These are phyloP conservation scores for Panus rudis DNA, from an alignment of 768 basidiomycete genomes.

Conservation along the genomic window DNA sequence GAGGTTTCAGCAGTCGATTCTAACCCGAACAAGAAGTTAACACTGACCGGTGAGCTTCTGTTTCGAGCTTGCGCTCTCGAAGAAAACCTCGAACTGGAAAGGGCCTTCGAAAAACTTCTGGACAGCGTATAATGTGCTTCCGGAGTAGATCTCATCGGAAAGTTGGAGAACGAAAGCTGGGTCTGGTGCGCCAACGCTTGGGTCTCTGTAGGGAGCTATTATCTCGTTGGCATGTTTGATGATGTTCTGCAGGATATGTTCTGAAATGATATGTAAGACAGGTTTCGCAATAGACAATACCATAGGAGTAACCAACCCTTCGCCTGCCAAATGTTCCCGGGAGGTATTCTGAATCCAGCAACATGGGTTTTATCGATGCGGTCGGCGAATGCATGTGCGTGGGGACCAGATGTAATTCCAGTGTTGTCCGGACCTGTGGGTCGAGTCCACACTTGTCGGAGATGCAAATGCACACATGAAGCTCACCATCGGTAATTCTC, in stretches of 20 bases:
- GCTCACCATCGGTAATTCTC: slow-evolving; percentile 67
- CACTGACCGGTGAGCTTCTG: slow-evolving; percentile 57
- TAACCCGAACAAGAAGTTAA: neutral
- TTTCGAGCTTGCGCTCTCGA: slow-evolving; percentile 66
- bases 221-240: slow-evolving; percentile 48
- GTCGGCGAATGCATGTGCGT: slow-evolving; percentile 49
- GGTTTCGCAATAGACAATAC: slow-evolving; percentile 1
- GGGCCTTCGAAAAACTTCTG: slow-evolving; percentile 81
- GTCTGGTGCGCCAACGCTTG: slow-evolving; percentile 50
- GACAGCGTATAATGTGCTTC: slow-evolving; percentile 78
- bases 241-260: slow-evolving; percentile 55
- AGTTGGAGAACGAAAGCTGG: slow-evolving; percentile 75
- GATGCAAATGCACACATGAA: neutral
- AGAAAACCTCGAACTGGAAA: slow-evolving; percentile 88
- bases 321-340: slow-evolving; percentile 76
- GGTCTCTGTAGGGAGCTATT: slow-evolving; percentile 48
- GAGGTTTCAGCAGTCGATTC: neutral
- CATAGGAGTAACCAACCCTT: slow-evolving; percentile 44
- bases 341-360: slow-evolving; percentile 50
- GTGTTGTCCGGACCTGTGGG: slow-evolving; percentile 50
- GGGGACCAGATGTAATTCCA: slow-evolving; percentile 46
- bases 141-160: slow-evolving; percentile 62
- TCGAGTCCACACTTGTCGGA: neutral
- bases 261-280: slow-evolving; percentile 29
- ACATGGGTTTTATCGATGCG: slow-evolving; percentile 68